Evolutionary conservation across 257 asterid genomes (phyloP).

Genomic region (Henckelia pumila): DNA sequence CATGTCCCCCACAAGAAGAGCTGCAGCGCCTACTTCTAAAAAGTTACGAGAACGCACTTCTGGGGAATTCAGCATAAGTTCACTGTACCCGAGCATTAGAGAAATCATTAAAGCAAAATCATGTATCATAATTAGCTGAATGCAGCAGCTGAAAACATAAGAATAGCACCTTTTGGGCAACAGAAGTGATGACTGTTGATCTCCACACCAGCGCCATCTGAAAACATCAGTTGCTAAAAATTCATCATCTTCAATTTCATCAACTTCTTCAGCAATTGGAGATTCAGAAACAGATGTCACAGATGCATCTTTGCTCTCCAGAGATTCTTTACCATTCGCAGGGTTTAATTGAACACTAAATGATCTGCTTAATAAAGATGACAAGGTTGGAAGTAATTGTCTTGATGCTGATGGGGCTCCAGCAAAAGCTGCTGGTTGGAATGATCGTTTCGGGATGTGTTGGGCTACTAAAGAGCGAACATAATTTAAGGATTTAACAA

Average conservation of each 20-base stretch:
- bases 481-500: constrained; percentile 87
- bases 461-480: constrained; percentile 93
- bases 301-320: constrained; percentile 80
- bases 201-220: constrained; percentile 97
- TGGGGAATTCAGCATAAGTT: constrained; percentile 69
- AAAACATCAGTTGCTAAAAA: constrained; percentile 78
- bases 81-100: constrained; percentile 53
- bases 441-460: constrained; percentile 86
- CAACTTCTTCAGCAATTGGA: constrained; percentile 76
- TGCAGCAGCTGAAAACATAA: constrained; percentile 30
- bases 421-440: constrained; percentile 94
- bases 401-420: constrained; percentile 88
- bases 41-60: constrained; percentile 71
- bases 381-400: constrained; percentile 83
- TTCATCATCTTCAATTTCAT: constrained; percentile 70
- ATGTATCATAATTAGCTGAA: constrained; percentile 16
- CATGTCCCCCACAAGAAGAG: constrained; percentile 97
- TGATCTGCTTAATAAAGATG: constrained; percentile 90
- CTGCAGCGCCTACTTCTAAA: constrained; percentile 98
- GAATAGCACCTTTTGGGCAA: constrained; percentile 71
- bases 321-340: constrained; percentile 69
- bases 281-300: constrained; percentile 65
- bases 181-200: constrained; percentile 67
- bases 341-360: constrained; percentile 87
- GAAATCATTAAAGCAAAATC: constrained; percentile 27